Percentiles rank a stretch among this genome's conserved stretches.
Conservation (phyloP, 2,329 filamentous ascomycete species). For the Neobulgaria alba region DNA sequence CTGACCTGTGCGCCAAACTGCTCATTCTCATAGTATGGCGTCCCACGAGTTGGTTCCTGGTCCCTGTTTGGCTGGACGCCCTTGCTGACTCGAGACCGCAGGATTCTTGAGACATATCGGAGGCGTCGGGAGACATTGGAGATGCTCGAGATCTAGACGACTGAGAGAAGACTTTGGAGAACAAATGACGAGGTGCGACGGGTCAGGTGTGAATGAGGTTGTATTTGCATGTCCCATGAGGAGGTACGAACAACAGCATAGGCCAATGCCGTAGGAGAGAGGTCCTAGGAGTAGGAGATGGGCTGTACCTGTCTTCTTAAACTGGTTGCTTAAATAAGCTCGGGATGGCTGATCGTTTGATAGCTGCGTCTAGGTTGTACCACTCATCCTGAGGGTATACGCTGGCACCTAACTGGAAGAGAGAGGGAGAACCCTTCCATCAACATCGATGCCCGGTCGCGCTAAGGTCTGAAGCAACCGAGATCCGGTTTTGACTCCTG, state of each 20-base stretch:
- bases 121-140: neutral
- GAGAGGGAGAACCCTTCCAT: neutral
- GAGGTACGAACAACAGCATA: neutral
- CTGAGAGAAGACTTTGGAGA: no score
- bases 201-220: neutral
- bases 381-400: no score
- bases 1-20: neutral
- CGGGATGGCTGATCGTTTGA: no score
- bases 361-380: no score
- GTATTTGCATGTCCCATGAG: neutral
- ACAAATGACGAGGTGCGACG: no score
- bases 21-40: neutral
- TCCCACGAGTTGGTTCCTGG: neutral
- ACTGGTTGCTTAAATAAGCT: no score
- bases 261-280: neutral
- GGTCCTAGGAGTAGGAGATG: neutral
- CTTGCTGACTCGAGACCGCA: no score
- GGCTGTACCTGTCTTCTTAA: no score
- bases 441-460: neutral
- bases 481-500: neutral
- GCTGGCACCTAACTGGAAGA: no score
- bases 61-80: no score
- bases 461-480: neutral
- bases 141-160: neutral
- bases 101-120: no score